Evolutionary conservation across 176 grass and related monocot species (phyloP), one percentile per base, ranked within the genome.

Genomic region (Cenchrus purpureus): DNA sequence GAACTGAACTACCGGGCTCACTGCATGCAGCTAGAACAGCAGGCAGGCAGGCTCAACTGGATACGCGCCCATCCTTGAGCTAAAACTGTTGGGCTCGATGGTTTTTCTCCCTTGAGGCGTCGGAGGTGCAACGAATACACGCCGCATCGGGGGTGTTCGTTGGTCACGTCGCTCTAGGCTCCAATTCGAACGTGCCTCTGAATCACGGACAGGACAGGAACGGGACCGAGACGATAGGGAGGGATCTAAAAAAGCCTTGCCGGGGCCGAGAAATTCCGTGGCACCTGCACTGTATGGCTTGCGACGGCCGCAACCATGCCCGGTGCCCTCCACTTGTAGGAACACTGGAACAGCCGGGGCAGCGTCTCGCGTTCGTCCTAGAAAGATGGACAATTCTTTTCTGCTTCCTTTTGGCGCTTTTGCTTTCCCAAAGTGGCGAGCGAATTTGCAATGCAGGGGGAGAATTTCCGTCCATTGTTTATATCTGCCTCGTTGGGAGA

Each of bases 61-160:
- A 78, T 73, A 63, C 43, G 57, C 48, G 53, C 77, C 87, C 40
- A 25, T 11, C 14, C 16, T 49, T 46, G 32, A 65, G 57, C 55
- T n/a, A 20, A 60, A 44, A 3, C 73, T 55, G 46, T 65, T 57
- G 8, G 70, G 31, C 13, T 45, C 82, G 2, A 1, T 52, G 14
- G 29, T 54, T 52, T 25, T 31, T 43, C 10, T 60, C 25, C 25
- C 25, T 70, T 48, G 17, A 25, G 29, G 28, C 16, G 53, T 28
- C 74, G 74, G 79, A 83, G 84, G 74, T 90, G 74, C 84, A 90
- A 83, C 68, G 80, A 86, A 86, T 83, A 53, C 29, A 17, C 5
- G 51, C 64, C 62, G 11, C 70, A 71, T 85, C 71, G 88, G 83
- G 46, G 46, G 8, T 28, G 44, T 15, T 15, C 12, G 62, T 9